Percentiles rank a stretch among this genome's conserved stretches.
Evolutionary conservation across 2,329 filamentous ascomycete genomes (phyloP).

Genomic region (Penicillium sp.): DNA sequence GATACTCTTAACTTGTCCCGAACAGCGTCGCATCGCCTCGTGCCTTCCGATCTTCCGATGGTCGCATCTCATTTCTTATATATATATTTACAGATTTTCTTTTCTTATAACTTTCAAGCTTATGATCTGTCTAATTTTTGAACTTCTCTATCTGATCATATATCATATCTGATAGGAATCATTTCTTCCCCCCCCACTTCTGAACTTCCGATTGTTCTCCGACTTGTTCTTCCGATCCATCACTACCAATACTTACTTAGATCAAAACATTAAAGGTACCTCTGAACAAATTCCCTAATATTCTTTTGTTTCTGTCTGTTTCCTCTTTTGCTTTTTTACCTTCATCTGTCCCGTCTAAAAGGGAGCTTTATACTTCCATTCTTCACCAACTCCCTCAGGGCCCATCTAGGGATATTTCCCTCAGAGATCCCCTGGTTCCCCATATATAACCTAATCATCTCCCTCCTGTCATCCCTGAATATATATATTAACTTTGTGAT

Average conservation of each 20-base stretch:
- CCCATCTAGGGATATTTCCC: constrained; percentile 12
- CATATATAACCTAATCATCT: constrained; percentile 6
- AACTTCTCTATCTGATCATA: not conserved
- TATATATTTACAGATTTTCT: constrained; percentile 6
- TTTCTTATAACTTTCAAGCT: constrained; percentile 6
- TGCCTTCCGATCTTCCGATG: constrained; percentile 35
- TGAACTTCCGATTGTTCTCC: not conserved
- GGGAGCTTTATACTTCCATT: constrained; percentile 7
- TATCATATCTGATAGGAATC: not conserved
- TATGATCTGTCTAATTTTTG: not conserved
- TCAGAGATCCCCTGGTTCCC: not conserved
- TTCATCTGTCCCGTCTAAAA: not conserved
- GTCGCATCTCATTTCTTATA: constrained; percentile 31
- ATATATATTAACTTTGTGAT: too few relatives aligned
- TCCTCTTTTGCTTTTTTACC: not conserved
- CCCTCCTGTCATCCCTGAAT: not conserved
- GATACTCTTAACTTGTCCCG: constrained; percentile 16
- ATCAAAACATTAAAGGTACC: constrained; percentile 1
- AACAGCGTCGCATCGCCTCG: constrained; percentile 39
- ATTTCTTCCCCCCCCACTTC: not conserved
- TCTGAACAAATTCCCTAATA: not conserved
- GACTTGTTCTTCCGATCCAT: not conserved
- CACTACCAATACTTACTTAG: not conserved
- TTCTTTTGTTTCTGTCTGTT: not conserved
- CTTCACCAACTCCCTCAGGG: constrained; percentile 4